Evolutionary conservation across 2,329 filamentous ascomycete genomes (phyloP), one percentile per base, ranked within the genome.

Genomic region (Ophiostoma angusticollis): DNA sequence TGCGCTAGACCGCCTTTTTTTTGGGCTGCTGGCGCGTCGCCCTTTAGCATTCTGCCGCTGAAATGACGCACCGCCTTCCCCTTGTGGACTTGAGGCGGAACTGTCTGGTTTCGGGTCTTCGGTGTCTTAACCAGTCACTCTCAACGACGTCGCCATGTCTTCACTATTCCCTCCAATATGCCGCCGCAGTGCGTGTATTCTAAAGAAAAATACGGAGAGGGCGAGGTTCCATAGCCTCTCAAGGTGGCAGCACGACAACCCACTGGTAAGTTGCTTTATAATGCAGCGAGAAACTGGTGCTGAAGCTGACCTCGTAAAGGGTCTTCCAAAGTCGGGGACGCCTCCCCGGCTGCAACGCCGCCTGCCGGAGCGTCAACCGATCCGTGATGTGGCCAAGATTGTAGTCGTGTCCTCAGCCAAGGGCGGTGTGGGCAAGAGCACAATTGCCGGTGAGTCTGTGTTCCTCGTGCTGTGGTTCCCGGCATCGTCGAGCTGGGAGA

Each of bases 371-470:
- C 79, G 81, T 52, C 74, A 84, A 47, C 78, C 74, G 50, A 93
- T 98, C 49, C 72, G 73, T 19, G 78, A 87, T 56, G 89, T 98
- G 18, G 73, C 77, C 48, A 94, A 93, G 56, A 78, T 95, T n/a
- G 75, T 98, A 43, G 86, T 87, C n/a, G 84, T 98, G 12, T 94
- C 86, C 4, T 96, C 87, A 2, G 91, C 91, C 12, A 98, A 98
- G 56, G 91, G 91, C 3, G 91, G 91, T n/a, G 91, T 98, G 1
- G 91, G 91, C 1, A 98, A 98, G 57, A 94, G 85, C 50, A 98
- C 91, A 7, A 78, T 96, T 31, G 80, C 89, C 43, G 81, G 84
- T 84, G 31, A 29, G 46, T 16, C 4, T 12, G n/a, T n/a, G n/a
- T n/a, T n/a, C n/a, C n/a, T n/a, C n/a, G n/a, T n/a, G n/a, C n/a